Base-by-base conservation (phyloP, 495 filamentous ascomycete species). In the Penicillium taxi region DNA sequence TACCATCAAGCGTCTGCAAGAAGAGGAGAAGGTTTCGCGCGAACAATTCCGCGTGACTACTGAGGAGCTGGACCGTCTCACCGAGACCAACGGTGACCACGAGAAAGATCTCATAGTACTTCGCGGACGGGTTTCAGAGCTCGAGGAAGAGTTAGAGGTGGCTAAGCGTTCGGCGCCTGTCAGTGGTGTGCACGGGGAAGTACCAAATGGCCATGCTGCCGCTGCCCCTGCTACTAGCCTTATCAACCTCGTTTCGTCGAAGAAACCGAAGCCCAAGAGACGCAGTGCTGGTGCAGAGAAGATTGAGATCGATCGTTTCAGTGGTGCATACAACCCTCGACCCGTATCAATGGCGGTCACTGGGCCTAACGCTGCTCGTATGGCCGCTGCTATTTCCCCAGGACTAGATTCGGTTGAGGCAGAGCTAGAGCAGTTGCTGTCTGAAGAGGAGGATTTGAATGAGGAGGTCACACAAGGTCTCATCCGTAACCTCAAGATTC, bases 181-280 rank as follows among this genome's bases (percentile, higher is more conserved):
- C 23, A 70, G 72, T 39, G 64, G 55, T 24, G 63, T 64, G 25
- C 61, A 62, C 28, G 84, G 82, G 30, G 86, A 94, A 36, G 49
- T 82, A 37, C 60, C 67, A 25, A 94, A 94, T 54, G 86, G 86
- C 26, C 64, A 58, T 41, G 52, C 58, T 32, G 42, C 60, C 8
- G 69, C 73, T 37, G 55, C 72, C 15, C 74, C 80, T 39, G 66
- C 75, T 2, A 81, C 70, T 39, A 86, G 87, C 35, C 73, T 99
- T 36, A 96, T 99, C 69, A 96, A 96, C 55, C 69, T 99, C 30
- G 91, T 99, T 11, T 86, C 89, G 9, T 85, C 86, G 14, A 99
- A 96, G 76, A 96, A 94, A 69, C 87, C 90, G 22, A 96, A 94
- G 69, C 90, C 91, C 6, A 95, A 96, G 70, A 67, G 91, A 54